These are phyloP conservation scores for Prosopis cineraria DNA, from an alignment of 306 rosid species.

Conservation along the genomic window DNA sequence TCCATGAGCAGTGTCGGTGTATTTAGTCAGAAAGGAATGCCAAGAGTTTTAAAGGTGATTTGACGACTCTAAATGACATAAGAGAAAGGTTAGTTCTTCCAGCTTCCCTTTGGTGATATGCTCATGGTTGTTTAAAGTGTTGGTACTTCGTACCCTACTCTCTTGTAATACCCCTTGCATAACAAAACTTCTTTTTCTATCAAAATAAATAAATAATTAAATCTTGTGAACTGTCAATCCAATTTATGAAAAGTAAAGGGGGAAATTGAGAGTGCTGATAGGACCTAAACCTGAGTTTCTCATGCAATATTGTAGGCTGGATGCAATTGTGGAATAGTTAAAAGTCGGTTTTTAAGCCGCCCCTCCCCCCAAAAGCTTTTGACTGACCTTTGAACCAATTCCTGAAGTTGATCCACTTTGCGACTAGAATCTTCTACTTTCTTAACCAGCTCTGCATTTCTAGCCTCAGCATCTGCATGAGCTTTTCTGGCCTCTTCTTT, in stretches of 20 bases:
- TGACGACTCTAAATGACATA: neutral
- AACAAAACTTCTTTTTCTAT: neutral
- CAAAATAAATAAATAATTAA: neutral
- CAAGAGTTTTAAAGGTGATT: neutral
- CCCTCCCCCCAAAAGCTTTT: conserved; percentile 19
- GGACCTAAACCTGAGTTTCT: neutral
- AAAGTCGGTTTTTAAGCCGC: conserved; percentile 6
- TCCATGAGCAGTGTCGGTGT: neutral
- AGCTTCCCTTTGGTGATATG: neutral
- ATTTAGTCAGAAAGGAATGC: neutral
- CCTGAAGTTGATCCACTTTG: conserved; percentile 90
- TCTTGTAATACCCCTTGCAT: neutral
- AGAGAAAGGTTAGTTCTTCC: neutral
- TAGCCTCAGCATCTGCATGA: conserved; percentile 64
- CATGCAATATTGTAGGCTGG: neutral
- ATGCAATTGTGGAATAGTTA: neutral
- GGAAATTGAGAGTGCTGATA: conserved; percentile 17
- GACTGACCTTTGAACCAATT: conserved; percentile 91
- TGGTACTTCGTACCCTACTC: neutral
- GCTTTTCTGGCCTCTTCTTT: conserved; percentile 74
- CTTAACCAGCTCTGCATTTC: conserved; percentile 71
- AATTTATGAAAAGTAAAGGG: neutral
- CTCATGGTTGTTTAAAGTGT: neutral
- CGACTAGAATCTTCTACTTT: conserved; percentile 75
- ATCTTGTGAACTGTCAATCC: neutral